Evolutionary conservation across 2,329 filamentous ascomycete species (phyloP), one percentile per base, ranked within the genome.

Genomic region (Claviceps arundinis): DNA sequence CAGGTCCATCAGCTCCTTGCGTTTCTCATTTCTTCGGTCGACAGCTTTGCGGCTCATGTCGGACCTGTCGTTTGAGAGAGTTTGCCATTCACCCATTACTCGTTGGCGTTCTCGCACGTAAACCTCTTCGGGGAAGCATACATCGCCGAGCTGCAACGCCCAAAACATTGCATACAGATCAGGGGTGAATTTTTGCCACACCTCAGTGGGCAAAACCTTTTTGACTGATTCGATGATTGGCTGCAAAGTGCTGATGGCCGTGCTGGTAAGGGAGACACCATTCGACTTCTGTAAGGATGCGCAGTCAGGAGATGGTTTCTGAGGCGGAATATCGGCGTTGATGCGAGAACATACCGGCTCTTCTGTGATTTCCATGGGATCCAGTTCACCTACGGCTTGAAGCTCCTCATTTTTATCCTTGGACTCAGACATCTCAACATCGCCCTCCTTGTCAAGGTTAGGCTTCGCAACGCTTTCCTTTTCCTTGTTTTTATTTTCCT

Each of bases 91-190:
- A 52, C 79, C 80, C 58, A 83, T 79, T 22, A 89, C 73, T 8
- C 81, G 77, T 19, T 81, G 78, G 38, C 84, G 82, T 62, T 94
- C 89, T 16, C 81, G 77, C 47, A 86, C 78, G 64, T 98, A 98
- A 55, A 84, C 86, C 37, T 81, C 77, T 55, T 81, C 81, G 1
- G 87, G 87, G 56, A 90, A 82, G 52, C 81, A 79, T 53, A 96
- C 73, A 64, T 98, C 91, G 46, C 86, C 82, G 3, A 94, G 77
- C 30, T 89, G 84, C 13, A 96, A 74, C 49, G 90, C 84, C 93
- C 93, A 98, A 68, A 98, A 98, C 0, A 86, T 87, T 44, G 87
- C 81, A 62, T 89, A 96, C 64, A 96, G 91, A 34, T 87, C 82
- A 0, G 89, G 75, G 44, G 82, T 89, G 50, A 96, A 77, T 48